These are phyloP conservation scores for Lachnellula subtilissima DNA, from an alignment of 2,329 filamentous ascomycete species.

Conservation along the genomic window DNA sequence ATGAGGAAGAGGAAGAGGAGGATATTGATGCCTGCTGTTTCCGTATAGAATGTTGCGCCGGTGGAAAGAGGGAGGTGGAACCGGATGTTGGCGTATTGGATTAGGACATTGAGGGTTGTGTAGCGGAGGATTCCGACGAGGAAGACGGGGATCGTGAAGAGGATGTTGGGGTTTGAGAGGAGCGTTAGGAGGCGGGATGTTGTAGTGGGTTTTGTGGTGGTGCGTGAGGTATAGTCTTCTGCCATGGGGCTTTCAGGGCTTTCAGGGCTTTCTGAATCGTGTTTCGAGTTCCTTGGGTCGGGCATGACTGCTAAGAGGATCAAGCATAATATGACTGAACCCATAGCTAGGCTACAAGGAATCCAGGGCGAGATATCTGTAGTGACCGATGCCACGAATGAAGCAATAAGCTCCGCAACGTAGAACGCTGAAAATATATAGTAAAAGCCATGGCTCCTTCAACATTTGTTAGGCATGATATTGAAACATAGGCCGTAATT, in stretches of 20 bases:
- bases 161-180: constrained; percentile 17
- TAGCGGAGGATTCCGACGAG: constrained; percentile 29
- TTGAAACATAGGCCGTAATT: neutral
- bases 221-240: neutral
- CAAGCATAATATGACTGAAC: constrained; percentile 19
- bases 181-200: constrained; percentile 6
- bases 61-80: constrained; percentile 26
- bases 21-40: constrained; percentile 29
- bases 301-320: constrained; percentile 23
- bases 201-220: neutral
- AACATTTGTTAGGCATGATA: neutral
- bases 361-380: constrained; percentile 31
- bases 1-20: constrained; percentile 27
- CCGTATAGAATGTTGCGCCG: constrained; percentile 29
- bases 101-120: constrained; percentile 27
- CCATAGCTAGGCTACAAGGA: constrained; percentile 24
- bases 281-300: constrained; percentile 1
- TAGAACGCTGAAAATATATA: constrained; percentile 32
- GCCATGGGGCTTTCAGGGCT: neutral
- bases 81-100: constrained; percentile 30
- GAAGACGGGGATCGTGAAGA: constrained; percentile 26
- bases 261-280: neutral
- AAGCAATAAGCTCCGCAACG: constrained; percentile 28
- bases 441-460: constrained; percentile 29
- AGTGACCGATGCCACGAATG: constrained; percentile 25